Evolutionary conservation across 2,329 filamentous ascomycete genomes (phyloP).

Genomic region (Paecilomyces sp.): DNA sequence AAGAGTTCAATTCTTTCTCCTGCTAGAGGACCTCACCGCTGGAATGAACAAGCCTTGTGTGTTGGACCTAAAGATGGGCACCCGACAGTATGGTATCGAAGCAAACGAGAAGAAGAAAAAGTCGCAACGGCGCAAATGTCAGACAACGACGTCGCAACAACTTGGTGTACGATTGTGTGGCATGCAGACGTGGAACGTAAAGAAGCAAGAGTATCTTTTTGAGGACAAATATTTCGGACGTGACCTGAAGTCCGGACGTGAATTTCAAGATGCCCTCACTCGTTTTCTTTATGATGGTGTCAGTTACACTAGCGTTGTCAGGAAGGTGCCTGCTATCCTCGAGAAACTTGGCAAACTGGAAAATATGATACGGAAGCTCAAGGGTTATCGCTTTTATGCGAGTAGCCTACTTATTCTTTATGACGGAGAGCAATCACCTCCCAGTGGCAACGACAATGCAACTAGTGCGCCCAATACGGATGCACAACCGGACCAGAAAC

Average conservation of each 20-base stretch:
- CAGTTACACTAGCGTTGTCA: slow-evolving; percentile 68
- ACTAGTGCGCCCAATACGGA: slow-evolving; percentile 12
- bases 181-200: slow-evolving; percentile 90
- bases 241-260: slow-evolving; percentile 73
- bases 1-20: slow-evolving; percentile 83
- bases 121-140: slow-evolving; percentile 89
- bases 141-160: slow-evolving; percentile 81
- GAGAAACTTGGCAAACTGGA: slow-evolving; percentile 79
- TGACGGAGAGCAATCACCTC: slow-evolving; percentile 58
- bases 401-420: slow-evolving; percentile 94
- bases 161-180: slow-evolving; percentile 91
- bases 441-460: slow-evolving; percentile 6
- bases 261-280: slow-evolving; percentile 83
- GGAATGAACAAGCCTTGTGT: slow-evolving; percentile 97
- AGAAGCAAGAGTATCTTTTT: slow-evolving; percentile 79
- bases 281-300: slow-evolving; percentile 88
- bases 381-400: slow-evolving; percentile 90
- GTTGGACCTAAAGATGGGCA: slow-evolving; percentile 97
- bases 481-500: slow-evolving; percentile 16
- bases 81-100: slow-evolving; percentile 90
- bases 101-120: slow-evolving; percentile 85
- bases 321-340: slow-evolving; percentile 81
- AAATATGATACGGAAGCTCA: slow-evolving; percentile 68
- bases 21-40: slow-evolving; percentile 89
- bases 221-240: slow-evolving; percentile 97